Percentiles rank a stretch among this genome's conserved stretches.
These are phyloP conservation scores for Nadsonia commutata DNA, from an alignment of 1,139 yeast genomes.

Conservation along the genomic window DNA sequence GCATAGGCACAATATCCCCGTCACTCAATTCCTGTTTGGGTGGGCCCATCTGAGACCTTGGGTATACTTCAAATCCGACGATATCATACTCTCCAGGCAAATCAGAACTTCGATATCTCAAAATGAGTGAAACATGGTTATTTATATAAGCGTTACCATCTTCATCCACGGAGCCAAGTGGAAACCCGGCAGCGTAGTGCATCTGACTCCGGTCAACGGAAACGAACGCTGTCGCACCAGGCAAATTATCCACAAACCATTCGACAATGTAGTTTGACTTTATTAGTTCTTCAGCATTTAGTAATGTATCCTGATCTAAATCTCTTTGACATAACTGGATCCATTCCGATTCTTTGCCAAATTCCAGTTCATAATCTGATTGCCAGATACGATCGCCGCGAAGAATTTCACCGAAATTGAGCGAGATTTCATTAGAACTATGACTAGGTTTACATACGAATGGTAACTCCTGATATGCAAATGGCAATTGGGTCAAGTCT, in stretches of 20 bases:
- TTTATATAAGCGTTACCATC: slow-evolving; percentile 35
- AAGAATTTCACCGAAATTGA: slow-evolving; percentile 77
- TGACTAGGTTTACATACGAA: slow-evolving; percentile 16
- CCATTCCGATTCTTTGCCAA: slow-evolving; percentile 64
- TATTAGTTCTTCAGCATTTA: slow-evolving; percentile 63
- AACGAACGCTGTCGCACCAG: slow-evolving; percentile 67
- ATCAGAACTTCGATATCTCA: slow-evolving; percentile 74
- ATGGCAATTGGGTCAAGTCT: slow-evolving; percentile 21
- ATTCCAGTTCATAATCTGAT: slow-evolving; percentile 70
- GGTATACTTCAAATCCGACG: slow-evolving; percentile 75
- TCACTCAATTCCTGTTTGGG: slow-evolving; percentile 21
- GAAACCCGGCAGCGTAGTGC: slow-evolving; percentile 72
- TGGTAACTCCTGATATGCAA: slow-evolving; percentile 26
- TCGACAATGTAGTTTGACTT: slow-evolving; percentile 74
- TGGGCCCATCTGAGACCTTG: slow-evolving; percentile 45
- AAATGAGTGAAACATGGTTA: slow-evolving; percentile 64
- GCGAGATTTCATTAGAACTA: slow-evolving; percentile 73
- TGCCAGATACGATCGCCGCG: slow-evolving; percentile 93
- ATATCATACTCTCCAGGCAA: slow-evolving; percentile 52
- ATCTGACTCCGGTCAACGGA: slow-evolving; percentile 23
- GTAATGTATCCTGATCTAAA: slow-evolving; percentile 52
- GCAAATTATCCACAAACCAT: slow-evolving; percentile 91
- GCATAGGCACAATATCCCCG: too few species aligned
- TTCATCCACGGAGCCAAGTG: slow-evolving; percentile 36
- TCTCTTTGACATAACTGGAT: slow-evolving; percentile 40